Evolutionary conservation across 768 basidiomycete species (phyloP).

Genomic region (Amanita fuliginea): DNA sequence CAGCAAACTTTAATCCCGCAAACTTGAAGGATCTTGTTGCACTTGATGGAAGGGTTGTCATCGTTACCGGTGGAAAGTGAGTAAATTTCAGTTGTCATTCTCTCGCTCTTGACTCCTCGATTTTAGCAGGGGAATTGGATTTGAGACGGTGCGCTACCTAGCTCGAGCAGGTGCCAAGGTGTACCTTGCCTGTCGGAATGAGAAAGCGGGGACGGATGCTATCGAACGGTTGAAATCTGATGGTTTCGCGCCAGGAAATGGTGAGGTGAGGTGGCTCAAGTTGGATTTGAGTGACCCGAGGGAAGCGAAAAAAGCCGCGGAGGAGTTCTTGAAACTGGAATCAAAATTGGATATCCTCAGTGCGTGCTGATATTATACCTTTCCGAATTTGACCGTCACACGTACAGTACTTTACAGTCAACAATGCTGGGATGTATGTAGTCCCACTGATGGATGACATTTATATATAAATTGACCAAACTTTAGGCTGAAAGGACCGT

Average conservation of each 20-base stretch:
- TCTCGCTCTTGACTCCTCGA: neutral
- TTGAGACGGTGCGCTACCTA: slow-evolving; percentile 39
- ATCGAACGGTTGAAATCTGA: slow-evolving; percentile 33
- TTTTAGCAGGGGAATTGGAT: slow-evolving; percentile 26
- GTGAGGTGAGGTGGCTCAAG: slow-evolving; percentile 35
- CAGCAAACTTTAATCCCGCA: slow-evolving; percentile 14
- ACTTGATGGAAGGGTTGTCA: slow-evolving; percentile 36
- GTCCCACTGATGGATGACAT: neutral
- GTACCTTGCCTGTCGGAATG: slow-evolving; percentile 43
- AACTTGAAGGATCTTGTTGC: slow-evolving; percentile 26
- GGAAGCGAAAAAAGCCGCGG: slow-evolving; percentile 34
- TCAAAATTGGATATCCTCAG: slow-evolving; percentile 43
- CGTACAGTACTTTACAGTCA: slow-evolving; percentile 23
- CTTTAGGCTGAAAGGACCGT: slow-evolving; percentile 8
- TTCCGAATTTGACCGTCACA: neutral
- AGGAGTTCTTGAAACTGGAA: slow-evolving; percentile 38
- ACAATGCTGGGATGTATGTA: slow-evolving; percentile 43
- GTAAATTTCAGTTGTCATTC: slow-evolving; percentile 2
- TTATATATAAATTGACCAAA: neutral
- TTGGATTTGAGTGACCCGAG: slow-evolving; percentile 41
- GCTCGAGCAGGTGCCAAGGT: slow-evolving; percentile 46
- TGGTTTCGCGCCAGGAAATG: slow-evolving; percentile 31
- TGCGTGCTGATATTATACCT: slow-evolving; percentile 16
- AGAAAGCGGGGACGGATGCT: slow-evolving; percentile 32
- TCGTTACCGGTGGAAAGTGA: slow-evolving; percentile 53